Base-by-base conservation (phyloP, 2,329 filamentous ascomycete species). In the Sphaerulina musiva region DNA sequence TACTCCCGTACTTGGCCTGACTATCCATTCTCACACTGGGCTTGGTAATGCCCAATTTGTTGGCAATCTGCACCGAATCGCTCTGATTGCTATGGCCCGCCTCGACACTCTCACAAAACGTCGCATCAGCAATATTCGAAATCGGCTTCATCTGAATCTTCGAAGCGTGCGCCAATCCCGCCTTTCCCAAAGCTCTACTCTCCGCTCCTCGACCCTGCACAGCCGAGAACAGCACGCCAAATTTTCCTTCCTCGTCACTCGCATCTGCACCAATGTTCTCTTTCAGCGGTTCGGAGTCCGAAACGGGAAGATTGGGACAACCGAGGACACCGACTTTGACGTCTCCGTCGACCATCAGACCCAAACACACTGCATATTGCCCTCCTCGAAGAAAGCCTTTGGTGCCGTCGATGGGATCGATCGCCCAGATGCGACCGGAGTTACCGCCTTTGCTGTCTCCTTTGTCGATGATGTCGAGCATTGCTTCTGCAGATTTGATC, bases 341-440 rank as follows among this genome's bases (percentile, higher is more conserved):
- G 64, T 95, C 83, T 50, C 92, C 93, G 67, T 97, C 90, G 29
- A 95, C 87, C 75, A 98, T 86, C 64, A 98, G 78, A 36, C 82
- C 93, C 4, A 98, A 80, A 69, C 92, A 96, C 51, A 98, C 90
- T 52, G 93, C 95, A 70, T 98, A 98, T 76, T 98, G 93, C 39
- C 91, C 95, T 50, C 93, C 93, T 59, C 95, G 83, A 57, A 98
- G 78, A 76, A 98, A 98, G 31, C 93, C 95, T 76, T 96, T 95
- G 51, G 93, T 98, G 62, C 93, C 93, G 72, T 98, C 93, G 59
- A 98, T 96, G 56, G 93, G 93, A 72, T 98, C 93, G 54, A 98
- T 84, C 40, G 92, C 88, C 93, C 93, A 98, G 71, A 97, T 89
- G 62, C 93, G 80, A 59, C 89, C 90, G 61, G 76, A 79, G 57